Conservation (phyloP, 805 yeast genomes). For the Cyberlindnera maclurae region DNA sequence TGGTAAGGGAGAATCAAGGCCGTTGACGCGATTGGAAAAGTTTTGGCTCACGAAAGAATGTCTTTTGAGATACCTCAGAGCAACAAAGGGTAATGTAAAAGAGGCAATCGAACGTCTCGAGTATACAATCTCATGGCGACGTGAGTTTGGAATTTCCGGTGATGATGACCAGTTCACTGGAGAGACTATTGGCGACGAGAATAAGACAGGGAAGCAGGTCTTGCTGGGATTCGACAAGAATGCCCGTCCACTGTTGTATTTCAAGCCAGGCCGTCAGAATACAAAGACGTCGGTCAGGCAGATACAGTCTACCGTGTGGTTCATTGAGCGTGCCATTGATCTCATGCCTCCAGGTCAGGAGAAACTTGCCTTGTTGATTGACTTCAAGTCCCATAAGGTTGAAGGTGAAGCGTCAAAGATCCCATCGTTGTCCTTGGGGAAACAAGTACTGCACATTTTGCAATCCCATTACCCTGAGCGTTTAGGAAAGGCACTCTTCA, state of each 20-base stretch:
- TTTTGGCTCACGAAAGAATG: conserved; percentile 94
- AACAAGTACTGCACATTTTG: conserved; percentile 83
- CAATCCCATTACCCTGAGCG: conserved; percentile 97
- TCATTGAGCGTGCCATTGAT: conserved; percentile 85
- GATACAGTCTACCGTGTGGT: conserved; percentile 85
- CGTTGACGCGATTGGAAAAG: conserved; percentile 50
- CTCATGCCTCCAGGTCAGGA: conserved; percentile 96
- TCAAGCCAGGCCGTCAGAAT: conserved; percentile 91
- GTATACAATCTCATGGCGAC: conserved; percentile 80
- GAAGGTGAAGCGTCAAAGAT: conserved; percentile 46
- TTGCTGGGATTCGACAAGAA: conserved; percentile 78
- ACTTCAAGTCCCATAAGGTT: conserved; percentile 66
- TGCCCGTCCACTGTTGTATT: conserved; percentile 81
- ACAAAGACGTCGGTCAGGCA: conserved; percentile 83
- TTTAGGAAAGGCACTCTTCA: conserved; percentile 81
- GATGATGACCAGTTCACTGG: conserved; percentile 48
- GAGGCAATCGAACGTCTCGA: conserved; percentile 73
- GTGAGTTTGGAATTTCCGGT: conserved; percentile 71
- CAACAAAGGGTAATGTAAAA: conserved; percentile 79
- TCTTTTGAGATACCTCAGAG: conserved; percentile 78
- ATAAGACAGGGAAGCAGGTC: conserved; percentile 86
- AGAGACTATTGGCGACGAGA: conserved; percentile 54
- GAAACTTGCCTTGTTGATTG: conserved; percentile 80
- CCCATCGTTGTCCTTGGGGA: conserved; percentile 79
- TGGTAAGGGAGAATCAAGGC: conserved; percentile 27